These are phyloP conservation scores for Fonsecaea monophora DNA, from an alignment of 2,329 filamentous ascomycete genomes.

Conservation along the genomic window DNA sequence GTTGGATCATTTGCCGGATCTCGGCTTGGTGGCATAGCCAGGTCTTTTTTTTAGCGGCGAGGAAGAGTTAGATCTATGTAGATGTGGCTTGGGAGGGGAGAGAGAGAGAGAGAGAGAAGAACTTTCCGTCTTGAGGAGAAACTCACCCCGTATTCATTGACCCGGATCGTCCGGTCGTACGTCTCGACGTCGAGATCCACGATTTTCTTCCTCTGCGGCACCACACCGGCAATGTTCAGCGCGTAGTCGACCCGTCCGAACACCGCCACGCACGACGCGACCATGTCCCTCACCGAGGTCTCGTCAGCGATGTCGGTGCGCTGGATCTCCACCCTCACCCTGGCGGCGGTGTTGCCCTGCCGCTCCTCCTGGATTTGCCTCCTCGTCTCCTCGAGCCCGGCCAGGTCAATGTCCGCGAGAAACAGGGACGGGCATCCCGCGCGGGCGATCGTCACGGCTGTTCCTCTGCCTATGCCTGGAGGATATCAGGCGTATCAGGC, in stretches of 20 bases:
- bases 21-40: slow-evolving; percentile 57
- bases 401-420: slow-evolving; percentile 11
- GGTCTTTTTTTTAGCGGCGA: slow-evolving; percentile 14
- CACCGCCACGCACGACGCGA: slow-evolving; percentile 1
- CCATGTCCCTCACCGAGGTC: background rate
- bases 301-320: slow-evolving; percentile 7
- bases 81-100: background rate
- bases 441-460: background rate
- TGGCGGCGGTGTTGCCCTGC: background rate
- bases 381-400: slow-evolving; percentile 10
- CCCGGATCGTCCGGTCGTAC: slow-evolving; percentile 61
- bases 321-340: background rate
- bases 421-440: slow-evolving; percentile 15
- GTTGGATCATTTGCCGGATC: slow-evolving; percentile 55
- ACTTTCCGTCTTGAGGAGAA: background rate
- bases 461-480: slow-evolving; percentile 12
- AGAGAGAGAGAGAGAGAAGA: too few species aligned
- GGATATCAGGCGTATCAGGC: background rate
- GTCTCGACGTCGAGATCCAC: slow-evolving; percentile 55
- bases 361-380: background rate
- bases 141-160: slow-evolving; percentile 60
- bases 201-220: slow-evolving; percentile 52
- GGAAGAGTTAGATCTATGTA: background rate
- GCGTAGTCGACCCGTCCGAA: slow-evolving; percentile 63
- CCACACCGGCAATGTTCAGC: slow-evolving; percentile 63